phyloP scores from a whole-genome alignment of 805 yeast species.

The Wickerhamiella hasegawae region DNA sequence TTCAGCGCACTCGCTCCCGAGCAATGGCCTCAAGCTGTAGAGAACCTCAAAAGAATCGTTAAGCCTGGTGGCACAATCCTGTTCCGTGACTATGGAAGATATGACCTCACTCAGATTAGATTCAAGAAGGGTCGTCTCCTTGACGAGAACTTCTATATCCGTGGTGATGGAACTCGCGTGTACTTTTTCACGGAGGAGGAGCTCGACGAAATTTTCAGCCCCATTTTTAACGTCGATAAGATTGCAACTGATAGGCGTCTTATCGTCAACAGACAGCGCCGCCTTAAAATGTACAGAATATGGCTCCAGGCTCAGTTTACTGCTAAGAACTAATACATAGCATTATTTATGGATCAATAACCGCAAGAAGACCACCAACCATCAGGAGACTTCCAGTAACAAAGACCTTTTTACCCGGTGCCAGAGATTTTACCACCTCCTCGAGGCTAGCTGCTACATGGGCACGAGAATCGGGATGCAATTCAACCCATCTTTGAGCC shows the following conservation, averaged over 20 bases:
- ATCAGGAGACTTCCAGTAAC: slow-evolving; percentile 89
- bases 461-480: slow-evolving; percentile 23
- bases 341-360: slow-evolving; percentile 33
- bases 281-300: slow-evolving; percentile 86
- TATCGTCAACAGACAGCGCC: slow-evolving; percentile 80
- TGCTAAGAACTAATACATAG: neutral
- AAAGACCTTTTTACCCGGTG: slow-evolving; percentile 43
- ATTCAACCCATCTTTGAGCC: slow-evolving; percentile 51
- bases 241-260: slow-evolving; percentile 85
- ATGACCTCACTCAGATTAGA: slow-evolving; percentile 88
- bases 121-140: slow-evolving; percentile 75
- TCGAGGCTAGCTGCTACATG: slow-evolving; percentile 63
- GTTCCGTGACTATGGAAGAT: slow-evolving; percentile 89
- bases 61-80: slow-evolving; percentile 88
- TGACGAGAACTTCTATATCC: slow-evolving; percentile 85
- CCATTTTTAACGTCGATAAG: slow-evolving; percentile 46
- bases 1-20: slow-evolving; percentile 82
- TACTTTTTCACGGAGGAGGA: slow-evolving; percentile 95
- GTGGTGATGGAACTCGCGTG: slow-evolving; percentile 97
- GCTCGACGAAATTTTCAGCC: slow-evolving; percentile 53
- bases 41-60: slow-evolving; percentile 50
- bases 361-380: slow-evolving; percentile 87
- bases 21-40: slow-evolving; percentile 76
- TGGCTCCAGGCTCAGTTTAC: slow-evolving; percentile 89
- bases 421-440: slow-evolving; percentile 42